Percentiles rank a stretch among this genome's conserved stretches.
Evolutionary conservation across 441 rosid species (phyloP).

Genomic region (Euphorbia schlechtendalii): DNA sequence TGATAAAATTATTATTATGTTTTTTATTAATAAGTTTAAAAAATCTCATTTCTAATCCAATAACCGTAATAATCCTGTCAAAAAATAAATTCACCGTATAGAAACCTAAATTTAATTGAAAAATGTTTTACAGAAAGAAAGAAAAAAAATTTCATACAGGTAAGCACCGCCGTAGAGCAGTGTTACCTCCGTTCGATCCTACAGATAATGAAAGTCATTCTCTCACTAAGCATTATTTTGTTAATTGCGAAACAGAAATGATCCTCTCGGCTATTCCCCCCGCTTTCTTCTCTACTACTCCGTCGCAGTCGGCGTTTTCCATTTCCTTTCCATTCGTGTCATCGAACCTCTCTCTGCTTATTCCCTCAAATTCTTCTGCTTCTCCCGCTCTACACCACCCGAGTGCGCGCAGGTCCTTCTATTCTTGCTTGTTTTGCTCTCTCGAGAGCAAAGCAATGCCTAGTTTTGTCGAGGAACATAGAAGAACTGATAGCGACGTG

Average conservation of each 20-base stretch:
- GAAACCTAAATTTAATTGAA: no score
- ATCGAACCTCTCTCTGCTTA: constrained; percentile 17
- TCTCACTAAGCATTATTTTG: neutral
- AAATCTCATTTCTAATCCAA: no score
- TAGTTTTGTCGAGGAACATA: constrained; percentile 30
- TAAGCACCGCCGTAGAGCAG: constrained; percentile 1
- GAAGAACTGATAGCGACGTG: constrained; percentile 17
- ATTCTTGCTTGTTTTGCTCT: constrained; percentile 26
- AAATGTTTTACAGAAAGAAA: no score
- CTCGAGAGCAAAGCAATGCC: constrained; percentile 48
- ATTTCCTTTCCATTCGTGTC: constrained; percentile 26
- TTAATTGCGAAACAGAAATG: neutral
- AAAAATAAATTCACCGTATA: no score
- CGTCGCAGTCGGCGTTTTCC: constrained; percentile 20
- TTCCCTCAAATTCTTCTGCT: constrained; percentile 13
- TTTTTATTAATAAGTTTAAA: no score
- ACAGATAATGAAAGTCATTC: neutral
- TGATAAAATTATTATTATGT: no score
- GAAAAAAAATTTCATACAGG: no score
- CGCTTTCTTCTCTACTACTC: neutral
- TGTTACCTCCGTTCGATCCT: neutral
- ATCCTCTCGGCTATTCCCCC: constrained; percentile 9
- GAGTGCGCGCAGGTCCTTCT: constrained; percentile 25
- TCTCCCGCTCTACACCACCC: constrained; percentile 16
- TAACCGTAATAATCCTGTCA: no score